Conservation (phyloP, 495 filamentous ascomycete species). For the Thozetella sp. region DNA sequence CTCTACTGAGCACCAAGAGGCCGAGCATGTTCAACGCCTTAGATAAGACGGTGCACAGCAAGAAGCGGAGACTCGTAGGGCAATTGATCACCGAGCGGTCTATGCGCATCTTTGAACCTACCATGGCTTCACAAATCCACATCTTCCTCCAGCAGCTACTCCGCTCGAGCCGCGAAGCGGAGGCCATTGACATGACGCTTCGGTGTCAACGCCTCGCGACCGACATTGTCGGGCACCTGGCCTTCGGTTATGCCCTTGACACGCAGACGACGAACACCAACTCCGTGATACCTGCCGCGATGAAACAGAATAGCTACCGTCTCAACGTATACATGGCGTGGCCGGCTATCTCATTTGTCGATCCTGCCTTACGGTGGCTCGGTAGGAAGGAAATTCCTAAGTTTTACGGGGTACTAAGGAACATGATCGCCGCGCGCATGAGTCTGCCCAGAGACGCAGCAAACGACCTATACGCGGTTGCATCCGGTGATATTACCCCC, state of each 20-base stretch:
- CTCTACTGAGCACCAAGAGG: not conserved
- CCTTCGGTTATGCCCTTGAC: not conserved
- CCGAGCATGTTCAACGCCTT: not conserved
- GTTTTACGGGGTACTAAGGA: not conserved
- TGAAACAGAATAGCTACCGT: not conserved
- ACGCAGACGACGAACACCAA: not conserved
- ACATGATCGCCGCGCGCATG: not conserved
- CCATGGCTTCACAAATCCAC: not conserved
- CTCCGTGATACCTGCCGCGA: not conserved
- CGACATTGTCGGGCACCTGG: too few relatives aligned
- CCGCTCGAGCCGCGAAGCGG: not conserved
- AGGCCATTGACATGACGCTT: not conserved
- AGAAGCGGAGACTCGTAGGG: not conserved
- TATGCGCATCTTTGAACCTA: not conserved
- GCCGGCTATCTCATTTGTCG: not conserved
- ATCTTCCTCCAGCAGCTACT: not conserved
- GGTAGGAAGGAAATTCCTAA: not conserved
- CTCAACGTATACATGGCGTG: not conserved
- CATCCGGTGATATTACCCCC: not conserved
- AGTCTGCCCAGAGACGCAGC: not conserved
- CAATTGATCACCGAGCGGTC: not conserved
- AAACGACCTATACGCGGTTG: not conserved
- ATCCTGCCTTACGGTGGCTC: not conserved
- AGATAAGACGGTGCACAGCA: not conserved
- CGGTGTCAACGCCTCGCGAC: constrained; percentile 8